Base-by-base conservation (phyloP, 1,139 yeast species). In the Saccharomyces hybrid region DNA sequence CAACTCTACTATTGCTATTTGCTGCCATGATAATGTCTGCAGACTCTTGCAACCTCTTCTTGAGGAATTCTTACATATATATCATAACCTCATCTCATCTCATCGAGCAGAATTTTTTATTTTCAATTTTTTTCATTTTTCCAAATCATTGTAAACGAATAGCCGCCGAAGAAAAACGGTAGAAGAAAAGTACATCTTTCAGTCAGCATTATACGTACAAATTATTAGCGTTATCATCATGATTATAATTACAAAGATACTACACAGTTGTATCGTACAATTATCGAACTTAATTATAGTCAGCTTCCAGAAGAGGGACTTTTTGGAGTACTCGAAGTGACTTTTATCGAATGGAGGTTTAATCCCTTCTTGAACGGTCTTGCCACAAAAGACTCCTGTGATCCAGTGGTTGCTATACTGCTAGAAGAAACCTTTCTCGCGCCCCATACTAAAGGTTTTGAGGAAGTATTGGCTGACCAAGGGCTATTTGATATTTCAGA, bases 361-460 rank as follows among this genome's bases (percentile, higher is more conserved):
- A 54, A 52, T 11, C 66, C 66, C 46, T 52, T 60, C 48, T 58
- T 60, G 25, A 60, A 29, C 6, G 56, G 56, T 16, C 58, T 56
- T 26, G 58, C 48, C 13, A 47, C 51, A 26, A 50, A 42, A 4
- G 59, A 50, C n/a, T 62, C 64, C 44, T 57, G 62, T 2, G 61
- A 58, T 7, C 52, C 52, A 1, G 49, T 53, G 5, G 60, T 54
- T 11, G 55, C 48, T 2, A 54, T 53, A 42, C 58, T 58, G 13
- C 55, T 50, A 4, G 58, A 42, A 4, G 62, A 59, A 13, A 54
- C 58, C 41, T 60, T 59, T 23, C 59, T 54, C 6, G 51, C 49
- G 14, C 57, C 57, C 57, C 59, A 54, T 16, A 11, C 42, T 14
- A 27, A 16, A 23, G 25, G 51, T 19, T 46, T 31, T 50, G 46